These are phyloP conservation scores for Fomitopsis palustris DNA, from an alignment of 1,284 basidiomycete species.

Conservation along the genomic window DNA sequence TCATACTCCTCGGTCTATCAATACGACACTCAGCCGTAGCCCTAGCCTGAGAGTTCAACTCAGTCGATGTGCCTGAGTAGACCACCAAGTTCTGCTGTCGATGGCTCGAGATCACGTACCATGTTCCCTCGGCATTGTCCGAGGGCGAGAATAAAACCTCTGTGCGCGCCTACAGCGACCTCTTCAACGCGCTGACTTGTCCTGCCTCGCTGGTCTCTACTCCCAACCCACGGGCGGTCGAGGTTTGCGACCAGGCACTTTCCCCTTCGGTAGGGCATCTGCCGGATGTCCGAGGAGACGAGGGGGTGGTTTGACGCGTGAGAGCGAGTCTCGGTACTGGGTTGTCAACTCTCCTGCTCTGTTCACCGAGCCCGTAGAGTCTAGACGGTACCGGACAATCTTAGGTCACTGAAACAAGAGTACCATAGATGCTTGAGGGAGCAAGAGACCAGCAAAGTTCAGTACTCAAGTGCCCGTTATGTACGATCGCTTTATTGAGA, in stretches of 20 bases:
- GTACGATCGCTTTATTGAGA: background rate
- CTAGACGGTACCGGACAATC: conserved; percentile 27
- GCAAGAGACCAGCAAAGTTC: too few relatives aligned
- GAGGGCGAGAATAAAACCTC: background rate
- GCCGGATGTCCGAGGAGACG: conserved; percentile 32
- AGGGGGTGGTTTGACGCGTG: conserved; percentile 48
- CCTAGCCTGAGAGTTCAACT: too few relatives aligned
- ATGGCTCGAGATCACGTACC: too few relatives aligned
- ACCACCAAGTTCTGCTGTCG: too few relatives aligned
- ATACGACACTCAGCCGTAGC: too few relatives aligned
- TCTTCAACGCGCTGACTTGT: conserved; percentile 28
- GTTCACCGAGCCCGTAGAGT: conserved; percentile 21
- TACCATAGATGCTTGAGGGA: too few relatives aligned
- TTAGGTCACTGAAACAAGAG: too few relatives aligned
- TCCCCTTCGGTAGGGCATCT: conserved; percentile 39
- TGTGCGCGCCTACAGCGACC: background rate
- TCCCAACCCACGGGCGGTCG: conserved; percentile 23
- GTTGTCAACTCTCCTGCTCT: conserved; percentile 29
- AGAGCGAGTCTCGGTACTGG: conserved; percentile 33
- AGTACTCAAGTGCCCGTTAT: background rate
- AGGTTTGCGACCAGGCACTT: conserved; percentile 32
- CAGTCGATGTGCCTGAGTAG: too few relatives aligned
- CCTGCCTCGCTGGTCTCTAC: conserved; percentile 32
- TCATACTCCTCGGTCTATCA: conserved; percentile 20
- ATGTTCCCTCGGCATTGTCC: background rate